Evolutionary conservation across 2,329 filamentous ascomycete species (phyloP).

Genomic region (Penicillium griseofulvum): DNA sequence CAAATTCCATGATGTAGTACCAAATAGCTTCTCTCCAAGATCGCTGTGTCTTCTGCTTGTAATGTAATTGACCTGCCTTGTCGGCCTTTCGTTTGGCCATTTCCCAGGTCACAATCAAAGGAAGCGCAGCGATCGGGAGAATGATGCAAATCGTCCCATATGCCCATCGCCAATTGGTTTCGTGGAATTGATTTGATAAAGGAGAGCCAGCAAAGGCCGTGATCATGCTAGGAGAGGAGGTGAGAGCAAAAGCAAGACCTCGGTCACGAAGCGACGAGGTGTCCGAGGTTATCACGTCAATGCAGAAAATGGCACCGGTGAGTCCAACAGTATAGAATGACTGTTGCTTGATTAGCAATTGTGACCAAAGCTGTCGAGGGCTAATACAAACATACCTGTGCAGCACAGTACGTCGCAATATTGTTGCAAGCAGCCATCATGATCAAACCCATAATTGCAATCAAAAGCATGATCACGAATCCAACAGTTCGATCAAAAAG

Average conservation of each 20-base stretch:
- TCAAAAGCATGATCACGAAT: constrained; percentile 49
- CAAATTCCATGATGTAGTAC: constrained; percentile 61
- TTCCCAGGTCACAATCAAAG: constrained; percentile 55
- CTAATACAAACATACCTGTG: constrained; percentile 37
- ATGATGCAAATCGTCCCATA: constrained; percentile 63
- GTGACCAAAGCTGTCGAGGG: neutral
- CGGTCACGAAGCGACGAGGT: constrained; percentile 60
- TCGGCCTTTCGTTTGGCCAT: constrained; percentile 57
- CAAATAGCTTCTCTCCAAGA: constrained; percentile 46
- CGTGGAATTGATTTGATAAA: constrained; percentile 52
- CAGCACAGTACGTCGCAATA: constrained; percentile 62
- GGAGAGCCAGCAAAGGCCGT: constrained; percentile 58
- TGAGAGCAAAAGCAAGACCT: constrained; percentile 59
- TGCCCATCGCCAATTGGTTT: constrained; percentile 60
- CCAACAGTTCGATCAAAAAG: constrained; percentile 61
- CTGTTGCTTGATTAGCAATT: constrained; percentile 15
- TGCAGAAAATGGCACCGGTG: constrained; percentile 54
- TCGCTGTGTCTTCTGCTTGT: constrained; percentile 42
- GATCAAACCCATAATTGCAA: constrained; percentile 52
- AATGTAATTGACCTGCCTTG: constrained; percentile 50
- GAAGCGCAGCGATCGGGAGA: constrained; percentile 55
- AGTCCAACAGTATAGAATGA: constrained; percentile 50
- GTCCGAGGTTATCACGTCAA: constrained; percentile 62
- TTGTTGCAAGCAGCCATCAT: constrained; percentile 62
- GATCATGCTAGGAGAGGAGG: constrained; percentile 61